phyloP scores from a whole-genome alignment of 2,329 filamentous ascomycete species.

The Chrysosporium keratinophilum region DNA sequence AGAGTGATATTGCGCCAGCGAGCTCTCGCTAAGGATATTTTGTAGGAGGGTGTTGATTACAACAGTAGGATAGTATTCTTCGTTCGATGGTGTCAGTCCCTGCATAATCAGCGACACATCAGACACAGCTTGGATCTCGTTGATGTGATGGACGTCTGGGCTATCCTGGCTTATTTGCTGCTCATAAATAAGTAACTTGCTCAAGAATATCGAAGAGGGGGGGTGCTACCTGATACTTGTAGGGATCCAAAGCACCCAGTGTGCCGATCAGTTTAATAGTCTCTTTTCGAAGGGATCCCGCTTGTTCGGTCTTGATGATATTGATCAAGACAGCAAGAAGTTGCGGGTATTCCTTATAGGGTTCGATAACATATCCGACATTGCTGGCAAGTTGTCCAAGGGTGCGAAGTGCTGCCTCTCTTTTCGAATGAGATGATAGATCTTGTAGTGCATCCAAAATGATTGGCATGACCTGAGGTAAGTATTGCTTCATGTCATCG shows the following conservation, averaged over 20 bases:
- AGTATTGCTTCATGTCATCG: slow-evolving; percentile 85
- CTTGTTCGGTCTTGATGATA: slow-evolving; percentile 87
- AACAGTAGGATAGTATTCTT: slow-evolving; percentile 96
- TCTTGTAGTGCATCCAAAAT: slow-evolving; percentile 92
- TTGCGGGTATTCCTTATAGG: slow-evolving; percentile 89
- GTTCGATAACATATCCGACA: slow-evolving; percentile 93
- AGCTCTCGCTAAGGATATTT: slow-evolving; percentile 76
- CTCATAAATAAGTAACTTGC: slow-evolving; percentile 9
- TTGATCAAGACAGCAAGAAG: slow-evolving; percentile 84
- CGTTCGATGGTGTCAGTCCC: slow-evolving; percentile 86
- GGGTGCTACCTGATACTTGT: slow-evolving; percentile 64
- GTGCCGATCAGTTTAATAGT: slow-evolving; percentile 97
- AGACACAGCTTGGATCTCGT: slow-evolving; percentile 60
- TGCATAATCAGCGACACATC: slow-evolving; percentile 98
- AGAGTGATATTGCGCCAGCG: slow-evolving; percentile 80
- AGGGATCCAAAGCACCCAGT: slow-evolving; percentile 85
- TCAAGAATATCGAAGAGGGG: slow-evolving; percentile 4
- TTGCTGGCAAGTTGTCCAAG: slow-evolving; percentile 89
- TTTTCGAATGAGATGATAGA: slow-evolving; percentile 77
- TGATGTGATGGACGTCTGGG: slow-evolving; percentile 64
- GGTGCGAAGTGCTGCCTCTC: slow-evolving; percentile 81
- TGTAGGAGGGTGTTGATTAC: slow-evolving; percentile 92
- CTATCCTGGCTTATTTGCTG: slow-evolving; percentile 78
- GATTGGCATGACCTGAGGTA: slow-evolving; percentile 84
- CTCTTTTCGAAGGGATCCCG: slow-evolving; percentile 75